Conservation (phyloP, 345 rosid species). For the Aquilaria sinensis region DNA sequence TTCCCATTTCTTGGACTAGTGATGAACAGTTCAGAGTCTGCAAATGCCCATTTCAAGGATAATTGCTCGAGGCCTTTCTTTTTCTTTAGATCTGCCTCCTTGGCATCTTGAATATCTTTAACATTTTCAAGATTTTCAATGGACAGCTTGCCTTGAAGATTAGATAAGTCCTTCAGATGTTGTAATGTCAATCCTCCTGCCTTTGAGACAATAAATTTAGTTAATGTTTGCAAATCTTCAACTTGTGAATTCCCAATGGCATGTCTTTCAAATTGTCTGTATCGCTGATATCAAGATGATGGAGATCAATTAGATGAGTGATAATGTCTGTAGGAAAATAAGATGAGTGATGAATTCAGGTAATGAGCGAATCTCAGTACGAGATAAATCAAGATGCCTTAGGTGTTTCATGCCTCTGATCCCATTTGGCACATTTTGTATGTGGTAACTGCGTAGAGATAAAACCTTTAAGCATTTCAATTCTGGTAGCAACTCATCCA, state of each 20-base stretch:
- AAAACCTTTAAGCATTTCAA: neutral
- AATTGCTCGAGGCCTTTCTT: constrained; percentile 5
- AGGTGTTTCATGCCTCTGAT: too few species aligned
- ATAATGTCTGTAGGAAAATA: too few species aligned
- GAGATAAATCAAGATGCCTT: too few species aligned
- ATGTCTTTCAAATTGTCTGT: constrained; percentile 12
- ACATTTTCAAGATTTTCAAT: constrained; percentile 15
- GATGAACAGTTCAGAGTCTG: too few species aligned
- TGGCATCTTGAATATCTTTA: constrained; percentile 6
- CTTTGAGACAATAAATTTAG: constrained; percentile 21
- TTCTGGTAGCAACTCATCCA: constrained; percentile 10
- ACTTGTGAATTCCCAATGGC: constrained; percentile 12
- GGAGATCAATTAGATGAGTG: constrained; percentile 18
- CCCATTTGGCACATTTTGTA: too few species aligned
- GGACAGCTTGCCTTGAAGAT: constrained; percentile 22
- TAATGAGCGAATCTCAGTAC: too few species aligned
- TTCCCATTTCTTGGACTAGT: too few species aligned
- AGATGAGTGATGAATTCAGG: too few species aligned
- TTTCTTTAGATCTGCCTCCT: constrained; percentile 3
- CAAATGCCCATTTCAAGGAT: constrained; percentile 1
- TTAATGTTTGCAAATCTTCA: constrained; percentile 15
- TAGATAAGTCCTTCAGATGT: constrained; percentile 18
- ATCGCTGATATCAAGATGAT: constrained; percentile 20
- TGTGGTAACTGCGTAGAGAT: too few species aligned
- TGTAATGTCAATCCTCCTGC: constrained; percentile 1